Conservation (phyloP, 148 eudicot genomes). For the Agrostemma githago region DNA sequence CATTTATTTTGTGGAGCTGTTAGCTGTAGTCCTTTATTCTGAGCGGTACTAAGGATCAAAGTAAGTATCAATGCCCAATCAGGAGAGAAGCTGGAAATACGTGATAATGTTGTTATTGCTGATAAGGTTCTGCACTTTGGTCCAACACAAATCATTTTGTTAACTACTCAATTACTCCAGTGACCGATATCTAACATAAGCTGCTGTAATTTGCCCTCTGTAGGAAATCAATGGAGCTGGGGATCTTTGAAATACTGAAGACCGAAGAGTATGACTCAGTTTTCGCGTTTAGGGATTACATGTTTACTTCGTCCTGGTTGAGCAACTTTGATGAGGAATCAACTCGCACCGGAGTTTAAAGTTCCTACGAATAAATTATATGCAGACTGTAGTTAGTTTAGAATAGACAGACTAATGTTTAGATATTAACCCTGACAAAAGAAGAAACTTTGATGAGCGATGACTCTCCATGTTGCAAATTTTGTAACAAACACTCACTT, state of each 20-base stretch:
- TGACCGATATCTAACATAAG: not conserved
- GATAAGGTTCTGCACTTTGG: constrained; percentile 52
- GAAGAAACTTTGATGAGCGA: too few species aligned
- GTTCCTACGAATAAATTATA: not conserved
- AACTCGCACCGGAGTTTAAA: not conserved
- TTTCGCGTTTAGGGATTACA: not conserved
- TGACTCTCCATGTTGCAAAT: too few species aligned
- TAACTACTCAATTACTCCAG: not conserved
- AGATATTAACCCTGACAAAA: too few species aligned
- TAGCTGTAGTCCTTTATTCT: not conserved
- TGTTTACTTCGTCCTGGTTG: not conserved
- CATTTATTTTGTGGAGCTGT: not conserved
- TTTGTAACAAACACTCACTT: too few species aligned
- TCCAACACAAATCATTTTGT: not conserved
- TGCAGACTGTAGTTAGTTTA: too few species aligned
- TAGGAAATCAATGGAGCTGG: constrained; percentile 69
- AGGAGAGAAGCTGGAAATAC: constrained; percentile 79
- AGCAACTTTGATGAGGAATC: constrained; percentile 1
- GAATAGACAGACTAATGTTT: too few species aligned
- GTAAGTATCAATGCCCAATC: constrained; percentile 66
- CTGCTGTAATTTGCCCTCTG: not conserved
- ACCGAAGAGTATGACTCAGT: not conserved
- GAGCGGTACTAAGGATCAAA: constrained; percentile 12
- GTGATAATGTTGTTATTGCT: constrained; percentile 67
- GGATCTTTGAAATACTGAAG: constrained; percentile 41